These are phyloP conservation scores for Mycena albidolilacea DNA, from an alignment of 768 basidiomycete species.

Conservation along the genomic window DNA sequence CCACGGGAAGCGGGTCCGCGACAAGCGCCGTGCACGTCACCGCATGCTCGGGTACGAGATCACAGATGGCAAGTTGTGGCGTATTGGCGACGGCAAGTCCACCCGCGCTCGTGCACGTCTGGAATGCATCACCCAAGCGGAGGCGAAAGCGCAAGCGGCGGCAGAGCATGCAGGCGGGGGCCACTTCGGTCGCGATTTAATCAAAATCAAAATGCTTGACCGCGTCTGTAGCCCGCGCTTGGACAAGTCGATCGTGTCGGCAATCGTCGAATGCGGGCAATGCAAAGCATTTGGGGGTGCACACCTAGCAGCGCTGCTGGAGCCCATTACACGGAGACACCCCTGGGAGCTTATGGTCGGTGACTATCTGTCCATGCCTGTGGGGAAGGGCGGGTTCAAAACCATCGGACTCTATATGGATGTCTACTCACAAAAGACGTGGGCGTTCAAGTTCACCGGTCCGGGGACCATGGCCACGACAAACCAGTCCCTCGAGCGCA, in stretches of 20 bases:
- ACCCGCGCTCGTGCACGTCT: conserved; percentile 23
- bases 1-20: conserved; percentile 25
- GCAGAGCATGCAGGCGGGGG: conserved; percentile 43
- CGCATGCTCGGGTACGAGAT: conserved; percentile 41
- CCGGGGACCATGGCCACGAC: conserved; percentile 14
- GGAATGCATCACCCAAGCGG: conserved; percentile 49
- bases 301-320: conserved; percentile 16
- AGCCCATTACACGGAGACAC: conserved; percentile 28
- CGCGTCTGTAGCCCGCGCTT: conserved; percentile 46
- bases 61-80: conserved; percentile 44
- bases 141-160: conserved; percentile 43
- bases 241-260: conserved; percentile 44
- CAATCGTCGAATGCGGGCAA: conserved; percentile 44
- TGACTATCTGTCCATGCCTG: conserved; percentile 28
- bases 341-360: conserved; percentile 31
- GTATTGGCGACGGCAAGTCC: conserved; percentile 30
- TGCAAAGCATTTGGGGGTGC: conserved; percentile 36
- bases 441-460: conserved; percentile 26
- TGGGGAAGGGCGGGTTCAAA: conserved; percentile 31
- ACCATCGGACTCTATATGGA: conserved; percentile 26
- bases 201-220: conserved; percentile 51
- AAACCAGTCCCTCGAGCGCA: conserved; percentile 20
- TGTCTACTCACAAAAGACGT: conserved; percentile 24
- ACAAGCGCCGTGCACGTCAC: conserved; percentile 34
- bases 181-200: conserved; percentile 52